A percentile compares a stretch with the other conserved stretches of the same genome.
Conservation (phyloP, 768 basidiomycete genomes). For the Chalciporus chontae region DNA sequence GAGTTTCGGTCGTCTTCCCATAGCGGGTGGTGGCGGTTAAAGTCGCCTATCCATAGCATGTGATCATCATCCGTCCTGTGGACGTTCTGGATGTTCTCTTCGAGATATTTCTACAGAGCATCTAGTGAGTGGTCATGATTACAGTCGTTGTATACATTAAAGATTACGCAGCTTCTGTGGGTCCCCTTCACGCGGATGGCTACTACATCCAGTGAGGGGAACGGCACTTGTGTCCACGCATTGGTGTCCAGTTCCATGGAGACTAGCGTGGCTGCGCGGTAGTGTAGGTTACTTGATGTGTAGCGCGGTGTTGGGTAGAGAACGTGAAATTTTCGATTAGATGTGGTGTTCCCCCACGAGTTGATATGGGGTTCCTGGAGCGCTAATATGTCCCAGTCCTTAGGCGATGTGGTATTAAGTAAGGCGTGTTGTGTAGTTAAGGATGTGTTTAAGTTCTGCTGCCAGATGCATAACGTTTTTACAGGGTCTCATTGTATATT, state of each 20-base stretch:
- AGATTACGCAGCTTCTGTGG: not conserved
- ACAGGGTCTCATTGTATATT: too few species aligned
- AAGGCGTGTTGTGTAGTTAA: too few species aligned
- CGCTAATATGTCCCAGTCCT: too few species aligned
- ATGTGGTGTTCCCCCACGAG: too few species aligned
- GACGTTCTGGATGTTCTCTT: not conserved
- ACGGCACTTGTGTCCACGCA: conserved; percentile 4
- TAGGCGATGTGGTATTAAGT: too few species aligned
- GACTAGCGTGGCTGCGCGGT: conserved; percentile 2
- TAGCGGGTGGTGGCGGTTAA: conserved; percentile 24
- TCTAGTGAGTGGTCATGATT: not conserved
- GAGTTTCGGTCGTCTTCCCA: conserved; percentile 17
- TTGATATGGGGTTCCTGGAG: too few species aligned
- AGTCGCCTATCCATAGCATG: conserved; percentile 24
- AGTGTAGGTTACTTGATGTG: not conserved
- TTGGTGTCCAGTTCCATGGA: not conserved
- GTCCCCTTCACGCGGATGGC: not conserved
- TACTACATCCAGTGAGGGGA: not conserved
- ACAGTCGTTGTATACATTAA: conserved; percentile 12
- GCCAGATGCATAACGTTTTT: too few species aligned
- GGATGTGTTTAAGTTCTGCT: too few species aligned
- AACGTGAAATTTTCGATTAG: not conserved
- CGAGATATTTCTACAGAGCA: not conserved
- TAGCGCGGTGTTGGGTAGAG: not conserved
- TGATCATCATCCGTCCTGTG: not conserved